Percentiles rank a stretch among this genome's conserved stretches.
These are phyloP conservation scores for Hyaloperonospora brassicae DNA, from an alignment of 352 stramenopile species.

Conservation along the genomic window DNA sequence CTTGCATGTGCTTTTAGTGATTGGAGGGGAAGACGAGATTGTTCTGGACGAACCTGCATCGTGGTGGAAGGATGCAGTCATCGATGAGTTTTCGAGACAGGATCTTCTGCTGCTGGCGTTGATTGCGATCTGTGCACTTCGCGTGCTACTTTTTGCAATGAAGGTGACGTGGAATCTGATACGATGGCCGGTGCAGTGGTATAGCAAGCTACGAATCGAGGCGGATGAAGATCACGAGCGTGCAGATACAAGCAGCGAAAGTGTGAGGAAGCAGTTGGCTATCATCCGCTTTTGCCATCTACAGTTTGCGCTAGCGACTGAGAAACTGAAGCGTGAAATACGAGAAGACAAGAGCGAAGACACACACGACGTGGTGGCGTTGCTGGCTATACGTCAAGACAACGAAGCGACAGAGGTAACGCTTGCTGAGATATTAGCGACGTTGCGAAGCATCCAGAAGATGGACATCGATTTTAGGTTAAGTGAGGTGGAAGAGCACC, in stretches of 20 bases:
- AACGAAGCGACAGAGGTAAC: conserved; percentile 19
- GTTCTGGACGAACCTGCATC: conserved; percentile 12
- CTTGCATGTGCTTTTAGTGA: conserved; percentile 18
- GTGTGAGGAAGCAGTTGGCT: conserved; percentile 18
- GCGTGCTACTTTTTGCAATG: conserved; percentile 23
- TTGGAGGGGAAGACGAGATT: conserved; percentile 9
- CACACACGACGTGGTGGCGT: conserved; percentile 34
- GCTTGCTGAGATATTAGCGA: conserved; percentile 31
- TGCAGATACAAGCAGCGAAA: conserved; percentile 3
- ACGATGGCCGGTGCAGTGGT: conserved; percentile 21
- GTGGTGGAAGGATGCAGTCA: conserved; percentile 32
- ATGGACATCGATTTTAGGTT: conserved; percentile 26
- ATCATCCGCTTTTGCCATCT: conserved; percentile 36
- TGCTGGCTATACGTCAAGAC: conserved; percentile 13
- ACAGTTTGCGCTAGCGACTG: conserved; percentile 34
- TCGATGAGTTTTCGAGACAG: conserved; percentile 35
- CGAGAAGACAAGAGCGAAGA: conserved; percentile 14
- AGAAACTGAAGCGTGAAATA: conserved; percentile 45
- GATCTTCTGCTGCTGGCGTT: conserved; percentile 38
- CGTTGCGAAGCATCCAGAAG: conserved; percentile 27
- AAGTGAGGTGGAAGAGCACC: conserved; percentile 22
- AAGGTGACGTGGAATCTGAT: conserved; percentile 27
- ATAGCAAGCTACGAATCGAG: conserved; percentile 5
- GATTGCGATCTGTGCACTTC: conserved; percentile 25
- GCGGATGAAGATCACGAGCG: conserved; percentile 3